Conservation (phyloP, 257 asterid genomes). For the Solanum pimpinellifolium region DNA sequence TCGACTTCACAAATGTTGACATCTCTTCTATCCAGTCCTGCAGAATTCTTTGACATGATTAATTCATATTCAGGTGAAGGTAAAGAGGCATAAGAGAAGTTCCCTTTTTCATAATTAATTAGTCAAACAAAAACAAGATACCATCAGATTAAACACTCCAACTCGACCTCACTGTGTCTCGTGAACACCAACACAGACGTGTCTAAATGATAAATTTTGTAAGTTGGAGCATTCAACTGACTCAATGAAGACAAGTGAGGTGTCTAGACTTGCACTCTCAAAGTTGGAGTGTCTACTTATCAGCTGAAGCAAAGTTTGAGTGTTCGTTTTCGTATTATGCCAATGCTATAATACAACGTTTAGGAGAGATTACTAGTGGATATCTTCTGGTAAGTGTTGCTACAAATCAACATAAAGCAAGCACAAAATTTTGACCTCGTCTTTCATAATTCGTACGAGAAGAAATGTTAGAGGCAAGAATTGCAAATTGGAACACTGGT, state of each 20-base stretch:
- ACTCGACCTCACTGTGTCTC: background rate
- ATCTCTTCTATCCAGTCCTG: slow-evolving; percentile 99
- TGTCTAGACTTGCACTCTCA: background rate
- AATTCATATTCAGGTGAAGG: background rate
- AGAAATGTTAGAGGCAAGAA: background rate
- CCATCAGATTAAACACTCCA: background rate
- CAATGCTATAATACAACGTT: background rate
- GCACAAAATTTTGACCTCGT: background rate
- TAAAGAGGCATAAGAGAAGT: background rate
- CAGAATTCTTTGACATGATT: slow-evolving; percentile 11
- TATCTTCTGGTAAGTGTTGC: background rate
- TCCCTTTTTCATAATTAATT: background rate
- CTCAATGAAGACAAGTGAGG: background rate
- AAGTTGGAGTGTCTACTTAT: background rate
- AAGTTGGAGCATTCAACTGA: background rate
- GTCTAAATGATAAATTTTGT: background rate
- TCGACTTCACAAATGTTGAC: slow-evolving; percentile 76
- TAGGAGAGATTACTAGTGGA: background rate
- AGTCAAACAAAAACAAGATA: background rate
- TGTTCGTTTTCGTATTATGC: background rate
- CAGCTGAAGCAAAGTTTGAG: background rate
- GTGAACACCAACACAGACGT: background rate
- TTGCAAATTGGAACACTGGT: background rate
- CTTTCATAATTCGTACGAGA: background rate
- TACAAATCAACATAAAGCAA: background rate